Base-by-base conservation (phyloP, 1,284 basidiomycete genomes). In the Leccinum cinnamomeum region DNA sequence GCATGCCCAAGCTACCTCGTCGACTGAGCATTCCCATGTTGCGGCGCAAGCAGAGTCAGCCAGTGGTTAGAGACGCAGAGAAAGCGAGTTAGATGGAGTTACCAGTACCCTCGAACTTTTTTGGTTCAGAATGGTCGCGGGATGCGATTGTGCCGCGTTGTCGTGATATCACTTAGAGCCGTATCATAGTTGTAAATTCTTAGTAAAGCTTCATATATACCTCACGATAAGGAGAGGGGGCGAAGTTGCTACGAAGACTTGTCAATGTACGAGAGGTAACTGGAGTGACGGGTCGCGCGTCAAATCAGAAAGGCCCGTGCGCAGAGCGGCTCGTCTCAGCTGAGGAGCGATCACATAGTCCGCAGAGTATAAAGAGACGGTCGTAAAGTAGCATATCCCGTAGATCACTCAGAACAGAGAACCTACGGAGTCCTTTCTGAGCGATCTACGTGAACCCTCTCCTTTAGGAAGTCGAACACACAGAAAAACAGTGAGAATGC, bases 21-120 rank as follows among this genome's bases (percentile, higher is more conserved):
- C 64, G 68, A 18, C 60, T 72, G n/a, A 72, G 74, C 41, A 73
- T 72, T 20, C 74, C 72, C 0, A 64, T 73, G 57, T 58, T 72
- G 44, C 69, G 71, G n/a, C 71, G 72, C 33, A 75, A 70, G 57
- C 72, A 72, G 20, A 63, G 64, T 62, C 67, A 63, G 30, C 20
- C 60, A 1, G 62, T 51, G 3, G 28, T 64, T 11, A 59, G 20
- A 35, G 61, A 50, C 5, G 57, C 2, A 6, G 67, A 53, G 44
- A 58, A 18, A 20, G 54, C 14, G 39, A 33, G 50, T 35, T 66
- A 57, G 63, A 44, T 30, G 63, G n/a, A 53, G 46, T 25, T 25
- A 6, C n/a, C 25, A n/a, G 11, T 11, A 25, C 12, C 12, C 20
- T 23, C 5, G 6, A 3, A 25, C 5, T 30, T 53, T n/a, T n/a